Conservation (phyloP, 257 asterid genomes). For the Leptodermis oblonga region DNA sequence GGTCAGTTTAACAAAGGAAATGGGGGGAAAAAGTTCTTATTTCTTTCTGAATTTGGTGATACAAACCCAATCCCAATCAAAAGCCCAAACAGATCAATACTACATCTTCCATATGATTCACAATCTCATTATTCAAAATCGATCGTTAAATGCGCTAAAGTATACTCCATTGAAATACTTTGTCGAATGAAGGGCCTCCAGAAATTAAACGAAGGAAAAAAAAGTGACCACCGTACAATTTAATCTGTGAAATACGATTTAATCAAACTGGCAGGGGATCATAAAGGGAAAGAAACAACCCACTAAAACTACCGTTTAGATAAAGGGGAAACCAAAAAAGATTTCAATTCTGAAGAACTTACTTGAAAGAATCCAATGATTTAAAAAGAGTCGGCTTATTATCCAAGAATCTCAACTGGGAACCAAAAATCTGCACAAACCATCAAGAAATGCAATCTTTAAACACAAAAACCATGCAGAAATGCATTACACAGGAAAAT, state of each 20-base stretch:
- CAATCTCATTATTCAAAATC: background rate
- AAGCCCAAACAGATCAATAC: background rate
- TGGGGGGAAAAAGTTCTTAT: background rate
- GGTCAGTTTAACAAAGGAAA: background rate
- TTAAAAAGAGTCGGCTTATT: constrained; percentile 41
- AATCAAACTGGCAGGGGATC: background rate
- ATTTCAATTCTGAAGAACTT: constrained; percentile 28
- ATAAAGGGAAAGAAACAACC: background rate
- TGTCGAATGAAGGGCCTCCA: background rate
- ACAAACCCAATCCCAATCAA: background rate
- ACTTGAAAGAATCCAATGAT: constrained; percentile 38
- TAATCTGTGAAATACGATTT: background rate
- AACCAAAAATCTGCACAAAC: constrained; percentile 30
- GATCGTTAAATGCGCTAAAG: background rate
- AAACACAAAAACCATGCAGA: background rate
- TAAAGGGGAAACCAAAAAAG: background rate
- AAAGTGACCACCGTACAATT: background rate
- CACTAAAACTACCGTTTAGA: background rate
- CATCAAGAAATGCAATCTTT: constrained; percentile 16
- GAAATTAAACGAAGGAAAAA: background rate
- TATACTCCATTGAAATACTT: background rate
- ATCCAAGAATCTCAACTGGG: constrained; percentile 33
- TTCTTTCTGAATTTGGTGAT: background rate
- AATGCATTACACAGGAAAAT: constrained; percentile 1
- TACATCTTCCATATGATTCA: background rate